Percentiles rank a stretch among this genome's conserved stretches.
Evolutionary conservation across 371 early-diverging fungal species (phyloP).

Genomic region (Aphelidium insulamus): DNA sequence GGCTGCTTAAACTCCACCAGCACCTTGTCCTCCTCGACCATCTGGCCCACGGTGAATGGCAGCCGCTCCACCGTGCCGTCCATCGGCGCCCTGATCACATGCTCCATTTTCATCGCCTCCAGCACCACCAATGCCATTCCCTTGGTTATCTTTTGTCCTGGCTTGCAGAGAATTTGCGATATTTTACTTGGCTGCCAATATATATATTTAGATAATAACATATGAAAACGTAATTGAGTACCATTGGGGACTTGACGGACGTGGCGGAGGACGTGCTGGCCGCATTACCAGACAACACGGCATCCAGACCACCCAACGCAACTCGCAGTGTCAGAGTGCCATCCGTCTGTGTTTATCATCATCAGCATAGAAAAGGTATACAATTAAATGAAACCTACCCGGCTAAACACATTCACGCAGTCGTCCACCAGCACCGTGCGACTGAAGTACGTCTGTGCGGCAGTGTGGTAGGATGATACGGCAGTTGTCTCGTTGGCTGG

Average conservation of each 20-base stretch:
- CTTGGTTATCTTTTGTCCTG: slow-evolving; percentile 62
- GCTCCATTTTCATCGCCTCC: slow-evolving; percentile 98
- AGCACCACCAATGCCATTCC: slow-evolving; percentile 59
- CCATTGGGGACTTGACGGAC: slow-evolving; percentile 76
- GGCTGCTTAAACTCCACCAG: slow-evolving; percentile 59
- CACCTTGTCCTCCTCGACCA: slow-evolving; percentile 66
- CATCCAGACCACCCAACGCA: too few species aligned
- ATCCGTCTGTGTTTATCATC: too few species aligned
- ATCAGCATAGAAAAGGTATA: too few species aligned
- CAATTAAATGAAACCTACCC: slow-evolving; percentile 3
- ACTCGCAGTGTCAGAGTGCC: too few species aligned
- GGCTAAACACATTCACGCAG: slow-evolving; percentile 7
- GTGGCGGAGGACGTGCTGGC: too few species aligned
- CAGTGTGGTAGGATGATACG: too few species aligned
- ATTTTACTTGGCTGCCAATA: slow-evolving; percentile 95
- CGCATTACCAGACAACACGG: too few species aligned
- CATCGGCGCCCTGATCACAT: slow-evolving; percentile 64
- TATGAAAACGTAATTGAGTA: too few species aligned
- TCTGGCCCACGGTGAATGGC: slow-evolving; percentile 55
- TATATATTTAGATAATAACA: too few species aligned
- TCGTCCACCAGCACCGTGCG: slow-evolving; percentile 5
- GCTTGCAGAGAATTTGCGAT: slow-evolving; percentile 51
- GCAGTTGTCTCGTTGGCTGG: too few species aligned
- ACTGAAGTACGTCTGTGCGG: too few species aligned
- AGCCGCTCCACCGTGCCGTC: slow-evolving; percentile 51